Base-by-base conservation (phyloP, 1,139 yeast genomes). In the Candida tetrigidarum region DNA sequence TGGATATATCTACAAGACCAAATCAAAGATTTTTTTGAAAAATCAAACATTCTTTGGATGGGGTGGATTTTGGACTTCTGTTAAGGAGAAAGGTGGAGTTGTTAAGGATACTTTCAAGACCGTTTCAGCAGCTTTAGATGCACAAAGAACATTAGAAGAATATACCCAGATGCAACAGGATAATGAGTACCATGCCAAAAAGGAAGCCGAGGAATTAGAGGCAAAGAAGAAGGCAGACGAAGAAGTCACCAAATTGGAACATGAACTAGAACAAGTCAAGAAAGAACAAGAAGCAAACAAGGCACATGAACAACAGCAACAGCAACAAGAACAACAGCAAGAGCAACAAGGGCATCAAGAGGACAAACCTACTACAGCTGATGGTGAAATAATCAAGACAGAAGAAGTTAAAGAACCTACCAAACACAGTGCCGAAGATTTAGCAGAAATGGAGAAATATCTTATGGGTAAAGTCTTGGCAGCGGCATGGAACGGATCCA, bases 401-500 rank as follows among this genome's bases (percentile, higher is more conserved):
- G 52, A 48, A n/a, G 52, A 48, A n/a, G 52, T 44, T 18, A 48
- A 53, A 40, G 55, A 64, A 3, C 79, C 79, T 0, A 70, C 67
- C 37, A 72, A 71, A 53, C 95, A 95, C 59, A 82, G 96, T 0
- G 81, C 80, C 2, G 97, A 90, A 60, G 91, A 87, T 49, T 69
- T 88, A 47, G 92, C 90, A 0, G 96, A 89, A 52, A 78, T 89
- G 81, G 98, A 92, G 60, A 85, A 91, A 56, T 77, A 85, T 46
- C 70, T 92, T 38, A 81, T 90, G 81, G 97, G 97, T 33, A 93
- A 92, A 62, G 92, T 92, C 3, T 72, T 92, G 41, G 92, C 95
- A 3, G 97, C 97, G 0, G 96, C 97, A 8, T 92, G 99, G 99
- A 85, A 86, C 41, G 98, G 97, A 0, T 88, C 97, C 18, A 84